A percentile compares a stretch with the other conserved stretches of the same genome.
These are phyloP conservation scores for Globisporangium cederbergense DNA, from an alignment of 352 stramenopile species.

Conservation along the genomic window DNA sequence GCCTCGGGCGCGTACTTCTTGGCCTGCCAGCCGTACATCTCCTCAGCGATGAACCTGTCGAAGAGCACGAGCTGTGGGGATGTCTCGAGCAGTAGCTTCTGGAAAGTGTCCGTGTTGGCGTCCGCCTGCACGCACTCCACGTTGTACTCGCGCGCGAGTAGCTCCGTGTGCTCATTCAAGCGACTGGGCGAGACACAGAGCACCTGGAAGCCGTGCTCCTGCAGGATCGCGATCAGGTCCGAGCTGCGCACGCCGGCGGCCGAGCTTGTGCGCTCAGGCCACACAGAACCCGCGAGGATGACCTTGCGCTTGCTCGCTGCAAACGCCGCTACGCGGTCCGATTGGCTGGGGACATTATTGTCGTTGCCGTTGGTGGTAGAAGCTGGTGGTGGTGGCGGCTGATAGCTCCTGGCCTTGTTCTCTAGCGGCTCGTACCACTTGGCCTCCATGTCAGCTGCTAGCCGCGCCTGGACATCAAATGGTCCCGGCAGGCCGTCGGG, in stretches of 20 bases:
- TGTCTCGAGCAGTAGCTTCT: conserved; percentile 54
- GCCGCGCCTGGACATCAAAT: conserved; percentile 68
- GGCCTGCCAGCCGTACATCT: conserved; percentile 85
- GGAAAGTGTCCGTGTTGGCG: conserved; percentile 66
- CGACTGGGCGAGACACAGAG: conserved; percentile 77
- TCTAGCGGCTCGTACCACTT: conserved; percentile 77
- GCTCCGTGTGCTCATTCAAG: conserved; percentile 65
- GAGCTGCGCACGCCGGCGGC: conserved; percentile 84
- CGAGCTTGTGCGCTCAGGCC: conserved; percentile 85
- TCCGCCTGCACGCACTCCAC: conserved; percentile 70
- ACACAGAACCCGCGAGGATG: conserved; percentile 68
- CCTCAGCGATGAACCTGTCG: conserved; percentile 80
- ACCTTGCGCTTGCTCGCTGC: conserved; percentile 62
- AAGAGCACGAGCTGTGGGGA: conserved; percentile 73
- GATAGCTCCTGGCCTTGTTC: conserved; percentile 29
- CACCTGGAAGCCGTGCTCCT: conserved; percentile 60
- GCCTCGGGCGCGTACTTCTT: conserved; percentile 75
- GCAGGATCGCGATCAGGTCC: conserved; percentile 69
- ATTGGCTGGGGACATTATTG: conserved; percentile 13
- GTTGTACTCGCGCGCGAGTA: conserved; percentile 34
- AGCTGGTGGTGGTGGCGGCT: background rate
- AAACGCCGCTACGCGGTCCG: conserved; percentile 39
- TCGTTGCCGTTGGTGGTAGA: background rate
- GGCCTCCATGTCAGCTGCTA: conserved; percentile 64
- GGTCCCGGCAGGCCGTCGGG: conserved; percentile 71